Base-by-base conservation (phyloP, 2,329 filamentous ascomycete species). In the Arthrobotrys megalospora region DNA sequence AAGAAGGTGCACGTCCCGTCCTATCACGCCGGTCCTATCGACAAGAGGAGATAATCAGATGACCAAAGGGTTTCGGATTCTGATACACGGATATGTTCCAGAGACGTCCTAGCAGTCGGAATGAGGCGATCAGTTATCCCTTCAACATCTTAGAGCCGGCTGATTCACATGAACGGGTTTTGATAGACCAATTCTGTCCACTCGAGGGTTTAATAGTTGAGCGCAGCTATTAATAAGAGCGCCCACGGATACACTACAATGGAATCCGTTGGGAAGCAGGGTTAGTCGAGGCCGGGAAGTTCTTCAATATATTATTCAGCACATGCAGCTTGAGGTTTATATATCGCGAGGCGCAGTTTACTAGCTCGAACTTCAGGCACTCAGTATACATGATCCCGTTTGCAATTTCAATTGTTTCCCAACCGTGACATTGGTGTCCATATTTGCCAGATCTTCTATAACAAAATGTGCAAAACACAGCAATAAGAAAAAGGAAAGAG, bases 21-120 rank as follows among this genome's bases (percentile, higher is more conserved):
- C 45, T 14, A 48, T 53, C 34, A 24, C 19, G 14, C 38, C 28
- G 24, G 24, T n/a, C 63, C 48, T 48, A 47, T 48, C 60, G 34
- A 64, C 41, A 64, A 48, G 43, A 66, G 63, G 63, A 48, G 47
- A 50, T 50, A 50, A 28, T 66, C 63, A 66, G 34, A 66, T 66
- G 63, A 66, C 63, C 62, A n/a, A 53, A 24, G 38, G 43, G 63
- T 66, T 66, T 45, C 65, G 21, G n/a, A 71, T 63, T 53, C 41
- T 71, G 45, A 71, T 71, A 64, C 67, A 52, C 55, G 67, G 67
- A 24, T 53, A 71, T 71, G 67, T 71, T 71, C 67, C 55, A 71
- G 67, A 45, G 36, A 45, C 24, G 7, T 55, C 48, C 36, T 34
- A 48, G 12, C 12, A 7, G 64, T 71, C 8, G 21, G 45, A 41